phyloP scores from a whole-genome alignment of 352 stramenopile species.

The Phytophthora pisi region DNA sequence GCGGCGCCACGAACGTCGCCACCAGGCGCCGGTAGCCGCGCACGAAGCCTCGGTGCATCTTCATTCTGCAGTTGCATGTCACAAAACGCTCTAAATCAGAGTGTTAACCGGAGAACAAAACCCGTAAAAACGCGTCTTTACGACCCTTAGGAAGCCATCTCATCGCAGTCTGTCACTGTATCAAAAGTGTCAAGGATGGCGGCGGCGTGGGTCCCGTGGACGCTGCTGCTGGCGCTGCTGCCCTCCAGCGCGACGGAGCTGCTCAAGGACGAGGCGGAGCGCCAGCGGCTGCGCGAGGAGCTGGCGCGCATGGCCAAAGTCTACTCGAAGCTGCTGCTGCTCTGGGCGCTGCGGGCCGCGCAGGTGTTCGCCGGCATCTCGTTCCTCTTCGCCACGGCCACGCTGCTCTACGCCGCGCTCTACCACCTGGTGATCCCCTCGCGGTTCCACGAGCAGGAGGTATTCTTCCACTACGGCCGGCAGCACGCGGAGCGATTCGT shows the following conservation, averaged over 20 bases:
- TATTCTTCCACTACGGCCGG: slow-evolving; percentile 78
- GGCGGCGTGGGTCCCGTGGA: slow-evolving; percentile 52
- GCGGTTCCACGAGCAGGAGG: slow-evolving; percentile 74
- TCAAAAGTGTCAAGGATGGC: slow-evolving; percentile 6
- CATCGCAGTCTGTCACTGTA: neutral
- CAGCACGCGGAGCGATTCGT: slow-evolving; percentile 46
- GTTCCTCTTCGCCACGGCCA: slow-evolving; percentile 58
- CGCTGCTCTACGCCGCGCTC: slow-evolving; percentile 67
- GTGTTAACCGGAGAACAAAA: too few relatives aligned
- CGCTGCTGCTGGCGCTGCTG: slow-evolving; percentile 56
- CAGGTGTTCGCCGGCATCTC: slow-evolving; percentile 45
- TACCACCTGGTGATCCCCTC: slow-evolving; percentile 85
- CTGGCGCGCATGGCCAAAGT: slow-evolving; percentile 31
- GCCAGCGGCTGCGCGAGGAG: slow-evolving; percentile 53
- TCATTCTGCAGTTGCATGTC: slow-evolving; percentile 14
- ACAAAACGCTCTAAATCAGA: too few relatives aligned
- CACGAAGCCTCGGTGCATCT: slow-evolving; percentile 52
- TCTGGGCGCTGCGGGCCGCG: slow-evolving; percentile 44
- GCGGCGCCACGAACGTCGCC: slow-evolving; percentile 47
- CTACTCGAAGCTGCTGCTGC: slow-evolving; percentile 40
- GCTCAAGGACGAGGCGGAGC: slow-evolving; percentile 52
- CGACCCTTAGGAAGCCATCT: neutral
- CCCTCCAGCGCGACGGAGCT: slow-evolving; percentile 49
- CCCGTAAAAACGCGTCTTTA: too few relatives aligned
- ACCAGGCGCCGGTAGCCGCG: slow-evolving; percentile 57